Base-by-base conservation (phyloP, 1,139 yeast genomes). In the Ashbya aceris region DNA sequence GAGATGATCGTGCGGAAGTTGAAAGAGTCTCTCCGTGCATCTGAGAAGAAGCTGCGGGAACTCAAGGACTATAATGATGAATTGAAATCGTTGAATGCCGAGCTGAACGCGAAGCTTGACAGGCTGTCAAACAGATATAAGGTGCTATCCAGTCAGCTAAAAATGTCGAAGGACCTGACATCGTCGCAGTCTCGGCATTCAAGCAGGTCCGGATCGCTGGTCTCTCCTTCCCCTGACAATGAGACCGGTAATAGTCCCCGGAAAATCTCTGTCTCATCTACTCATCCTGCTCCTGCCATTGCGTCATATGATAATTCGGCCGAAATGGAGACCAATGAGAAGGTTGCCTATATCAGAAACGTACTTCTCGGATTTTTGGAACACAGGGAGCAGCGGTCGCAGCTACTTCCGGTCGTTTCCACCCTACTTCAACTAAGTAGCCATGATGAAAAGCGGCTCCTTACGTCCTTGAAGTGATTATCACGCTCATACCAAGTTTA, bases 281-380 rank as follows among this genome's bases (percentile, higher is more conserved):
- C 20, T 5, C 12, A n/a, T n/a, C 13, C 20, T 11, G n/a, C 35
- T 4, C 12, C 35, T 10, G 35, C 6, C 7, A 7, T 32, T 13
- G 23, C 35, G n/a, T 13, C 20, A 13, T 10, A n/a, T 7, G 17
- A 11, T 7, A 32, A n/a, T n/a, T 10, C 12, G 30, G 33, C 30
- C 10, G 60, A 60, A 23, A 58, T 63, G 8, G 61, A 61, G 9
- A 39, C 50, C 23, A 58, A 53, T 38, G 64, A 60, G 30, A 77
- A 81, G 54, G 68, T 81, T 27, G 85, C 91, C 13, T 91, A 91
- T 59, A 72, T 87, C 42, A 84, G 83, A 59, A 91, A 91, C 58
- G 96, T 91, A 2, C 64, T 91, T 13, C 66, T 91, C 7, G 96
- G 96, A 1, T 91, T 83, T 60, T 65, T 91, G 48, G 96, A 89